phyloP scores from a whole-genome alignment of 176 grass and related monocot species.

The Cocos nucifera region DNA sequence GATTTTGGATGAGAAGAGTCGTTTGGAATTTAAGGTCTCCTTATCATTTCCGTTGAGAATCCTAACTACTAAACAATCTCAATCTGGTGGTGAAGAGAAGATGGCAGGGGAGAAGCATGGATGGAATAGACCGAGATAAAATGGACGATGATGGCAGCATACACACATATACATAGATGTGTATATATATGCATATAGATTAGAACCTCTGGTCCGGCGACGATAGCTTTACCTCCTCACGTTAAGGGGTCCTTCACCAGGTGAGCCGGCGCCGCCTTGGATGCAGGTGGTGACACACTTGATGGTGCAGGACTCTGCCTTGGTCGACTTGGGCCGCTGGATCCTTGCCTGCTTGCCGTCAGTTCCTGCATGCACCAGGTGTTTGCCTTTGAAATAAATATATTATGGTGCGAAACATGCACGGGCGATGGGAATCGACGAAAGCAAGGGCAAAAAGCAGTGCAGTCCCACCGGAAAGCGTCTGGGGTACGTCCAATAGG shows the following conservation, averaged over 20 bases:
- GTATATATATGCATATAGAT: too few relatives aligned
- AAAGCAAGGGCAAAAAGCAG: background rate
- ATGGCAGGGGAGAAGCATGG: too few relatives aligned
- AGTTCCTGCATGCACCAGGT: constrained; percentile 15
- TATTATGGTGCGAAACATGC: background rate
- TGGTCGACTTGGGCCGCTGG: constrained; percentile 39
- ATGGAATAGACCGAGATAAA: too few relatives aligned
- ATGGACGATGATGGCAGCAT: too few relatives aligned
- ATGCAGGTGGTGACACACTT: constrained; percentile 78
- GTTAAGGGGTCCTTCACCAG: constrained; percentile 62
- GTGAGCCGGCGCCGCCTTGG: constrained; percentile 57
- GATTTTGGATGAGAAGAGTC: too few relatives aligned
- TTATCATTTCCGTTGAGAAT: too few relatives aligned
- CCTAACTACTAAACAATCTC: too few relatives aligned
- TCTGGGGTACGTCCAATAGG: constrained; percentile 30
- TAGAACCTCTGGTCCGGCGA: too few relatives aligned
- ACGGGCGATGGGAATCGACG: background rate
- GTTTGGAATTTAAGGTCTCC: too few relatives aligned
- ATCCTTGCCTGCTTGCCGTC: constrained; percentile 26
- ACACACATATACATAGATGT: too few relatives aligned
- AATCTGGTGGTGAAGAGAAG: too few relatives aligned
- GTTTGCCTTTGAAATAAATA: background rate
- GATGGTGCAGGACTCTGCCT: constrained; percentile 41
- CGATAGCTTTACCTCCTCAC: constrained; percentile 31
- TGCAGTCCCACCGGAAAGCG: constrained; percentile 25